These are phyloP conservation scores for Cystoderma amianthinum DNA, from an alignment of 768 basidiomycete genomes.

Conservation along the genomic window DNA sequence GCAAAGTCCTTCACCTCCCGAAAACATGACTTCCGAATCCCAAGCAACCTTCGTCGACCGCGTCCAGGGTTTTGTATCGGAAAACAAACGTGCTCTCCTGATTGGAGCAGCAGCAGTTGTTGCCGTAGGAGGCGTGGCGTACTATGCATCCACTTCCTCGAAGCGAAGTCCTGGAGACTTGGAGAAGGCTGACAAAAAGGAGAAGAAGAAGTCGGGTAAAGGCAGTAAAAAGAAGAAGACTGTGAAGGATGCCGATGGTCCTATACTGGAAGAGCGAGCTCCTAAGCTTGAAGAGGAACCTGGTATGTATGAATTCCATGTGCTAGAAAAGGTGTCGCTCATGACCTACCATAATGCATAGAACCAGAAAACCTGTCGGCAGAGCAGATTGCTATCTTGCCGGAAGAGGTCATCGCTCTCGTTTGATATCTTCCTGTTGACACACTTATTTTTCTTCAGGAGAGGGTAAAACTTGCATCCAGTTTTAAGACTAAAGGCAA, in stretches of 20 bases:
- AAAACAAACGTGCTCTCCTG: slow-evolving; percentile 72
- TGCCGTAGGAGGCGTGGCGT: slow-evolving; percentile 70
- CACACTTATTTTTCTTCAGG: slow-evolving; percentile 30
- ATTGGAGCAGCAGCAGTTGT: slow-evolving; percentile 65
- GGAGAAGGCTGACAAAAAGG: slow-evolving; percentile 40
- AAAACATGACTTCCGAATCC: slow-evolving; percentile 8
- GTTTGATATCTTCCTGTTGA: slow-evolving; percentile 1
- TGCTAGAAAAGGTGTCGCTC: background rate
- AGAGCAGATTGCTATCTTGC: slow-evolving; percentile 51
- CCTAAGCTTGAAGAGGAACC: slow-evolving; percentile 25
- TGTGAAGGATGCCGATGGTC: slow-evolving; percentile 55
- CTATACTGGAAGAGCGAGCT: slow-evolving; percentile 71
- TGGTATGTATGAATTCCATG: slow-evolving; percentile 1
- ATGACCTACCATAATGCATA: slow-evolving; percentile 7
- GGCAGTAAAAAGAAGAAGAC: slow-evolving; percentile 45
- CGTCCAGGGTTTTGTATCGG: slow-evolving; percentile 60
- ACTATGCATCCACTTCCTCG: slow-evolving; percentile 60
- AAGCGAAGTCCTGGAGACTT: slow-evolving; percentile 22
- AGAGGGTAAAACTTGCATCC: slow-evolving; percentile 56
- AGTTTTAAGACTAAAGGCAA: slow-evolving; percentile 70
- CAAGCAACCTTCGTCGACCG: slow-evolving; percentile 43
- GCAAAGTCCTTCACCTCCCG: slow-evolving; percentile 1
- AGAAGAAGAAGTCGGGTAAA: slow-evolving; percentile 40
- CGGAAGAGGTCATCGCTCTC: slow-evolving; percentile 44
- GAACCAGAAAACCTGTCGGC: slow-evolving; percentile 39